Percentiles rank a stretch among this genome's conserved stretches.
phyloP scores from a whole-genome alignment of 441 rosid species.

The Erodium chrysanthum region DNA sequence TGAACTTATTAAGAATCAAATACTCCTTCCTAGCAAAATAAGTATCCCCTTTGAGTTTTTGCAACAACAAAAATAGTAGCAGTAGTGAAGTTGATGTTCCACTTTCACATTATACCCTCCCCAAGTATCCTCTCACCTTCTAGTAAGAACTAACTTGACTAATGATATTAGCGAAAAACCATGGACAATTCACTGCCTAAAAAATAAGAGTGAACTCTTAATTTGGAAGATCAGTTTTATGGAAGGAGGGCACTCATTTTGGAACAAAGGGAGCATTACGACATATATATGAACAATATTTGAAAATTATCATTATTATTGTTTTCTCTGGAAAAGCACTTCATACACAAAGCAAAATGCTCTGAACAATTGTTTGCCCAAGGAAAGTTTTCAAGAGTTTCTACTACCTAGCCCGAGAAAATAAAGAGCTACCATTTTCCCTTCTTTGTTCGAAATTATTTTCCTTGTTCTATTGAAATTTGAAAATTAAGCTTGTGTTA shows the following conservation, averaged over 20 bases:
- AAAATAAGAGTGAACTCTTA: neutral
- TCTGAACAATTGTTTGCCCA: neutral
- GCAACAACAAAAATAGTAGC: too few species aligned
- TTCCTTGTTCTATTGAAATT: neutral
- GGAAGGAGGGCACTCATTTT: neutral
- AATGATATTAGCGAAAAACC: neutral
- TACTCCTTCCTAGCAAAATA: neutral
- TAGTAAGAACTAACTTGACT: neutral
- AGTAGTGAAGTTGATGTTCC: neutral
- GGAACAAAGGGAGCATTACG: neutral
- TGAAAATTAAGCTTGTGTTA: neutral
- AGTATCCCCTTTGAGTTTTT: neutral
- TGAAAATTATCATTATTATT: too few species aligned
- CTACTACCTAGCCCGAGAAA: too few species aligned
- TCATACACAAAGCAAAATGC: neutral
- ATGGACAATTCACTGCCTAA: neutral
- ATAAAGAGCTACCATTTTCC: neutral
- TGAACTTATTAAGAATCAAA: neutral
- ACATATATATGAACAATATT: too few species aligned
- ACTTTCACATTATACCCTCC: neutral
- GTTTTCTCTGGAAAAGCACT: neutral
- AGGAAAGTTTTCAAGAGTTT: neutral
- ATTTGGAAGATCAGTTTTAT: neutral
- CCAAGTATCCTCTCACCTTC: neutral
- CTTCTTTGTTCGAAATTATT: neutral